Conservation (phyloP, 1,139 yeast genomes). For the Taphrina communis region DNA sequence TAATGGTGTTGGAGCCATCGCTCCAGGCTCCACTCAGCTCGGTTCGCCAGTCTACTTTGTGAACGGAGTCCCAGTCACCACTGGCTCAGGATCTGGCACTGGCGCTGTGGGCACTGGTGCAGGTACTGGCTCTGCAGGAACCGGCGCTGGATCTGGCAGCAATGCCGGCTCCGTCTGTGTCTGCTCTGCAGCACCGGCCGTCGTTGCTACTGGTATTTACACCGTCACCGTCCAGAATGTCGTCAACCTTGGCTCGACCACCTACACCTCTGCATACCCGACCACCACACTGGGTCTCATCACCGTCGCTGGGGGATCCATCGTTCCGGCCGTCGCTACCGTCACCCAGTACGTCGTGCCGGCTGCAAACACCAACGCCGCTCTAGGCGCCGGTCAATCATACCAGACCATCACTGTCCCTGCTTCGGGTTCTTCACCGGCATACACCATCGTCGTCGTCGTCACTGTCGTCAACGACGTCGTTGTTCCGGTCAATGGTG, state of each 20-base stretch:
- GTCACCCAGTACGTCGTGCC: conserved; percentile 26
- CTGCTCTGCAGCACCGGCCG: conserved; percentile 31
- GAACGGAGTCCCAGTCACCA: background rate
- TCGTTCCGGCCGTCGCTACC: conserved; percentile 41
- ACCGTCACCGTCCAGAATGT: conserved; percentile 30
- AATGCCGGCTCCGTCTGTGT: conserved; percentile 21
- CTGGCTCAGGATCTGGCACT: background rate
- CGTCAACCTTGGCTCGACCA: conserved; percentile 24
- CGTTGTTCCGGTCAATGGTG: conserved; percentile 30
- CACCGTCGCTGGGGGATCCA: conserved; percentile 35
- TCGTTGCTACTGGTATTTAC: conserved; percentile 35
- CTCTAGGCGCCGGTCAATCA: conserved; percentile 29
- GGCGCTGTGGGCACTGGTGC: conserved; percentile 1
- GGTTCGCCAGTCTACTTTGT: conserved; percentile 13
- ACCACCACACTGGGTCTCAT: conserved; percentile 37
- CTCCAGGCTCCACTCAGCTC: conserved; percentile 15
- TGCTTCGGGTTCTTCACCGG: conserved; percentile 16
- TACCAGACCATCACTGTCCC: conserved; percentile 32
- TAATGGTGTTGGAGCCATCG: conserved; percentile 22
- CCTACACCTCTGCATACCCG: conserved; percentile 39
- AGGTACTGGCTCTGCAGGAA: background rate
- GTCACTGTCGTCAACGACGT: conserved; percentile 30
- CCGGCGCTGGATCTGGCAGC: conserved; percentile 1
- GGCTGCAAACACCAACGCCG: conserved; percentile 38
- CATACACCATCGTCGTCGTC: conserved; percentile 22